Conservation (phyloP, 2,329 filamentous ascomycete genomes). For the Alternaria dauci region DNA sequence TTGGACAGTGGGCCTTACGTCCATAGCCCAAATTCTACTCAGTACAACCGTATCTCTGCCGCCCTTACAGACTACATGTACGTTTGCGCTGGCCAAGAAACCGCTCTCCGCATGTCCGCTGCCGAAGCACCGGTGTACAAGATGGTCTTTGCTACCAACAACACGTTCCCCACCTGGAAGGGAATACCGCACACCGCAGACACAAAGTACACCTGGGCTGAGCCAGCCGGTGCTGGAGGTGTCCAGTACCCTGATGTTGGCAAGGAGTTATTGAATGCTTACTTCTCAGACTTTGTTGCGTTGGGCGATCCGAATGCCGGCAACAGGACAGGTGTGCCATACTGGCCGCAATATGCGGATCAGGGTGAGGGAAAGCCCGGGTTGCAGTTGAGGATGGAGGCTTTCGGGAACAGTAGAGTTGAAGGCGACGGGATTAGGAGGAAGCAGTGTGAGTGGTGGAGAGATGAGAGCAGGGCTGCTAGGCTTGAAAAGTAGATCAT, state of each 20-base stretch:
- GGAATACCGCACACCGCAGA: constrained; percentile 37
- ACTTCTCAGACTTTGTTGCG: constrained; percentile 54
- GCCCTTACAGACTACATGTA: constrained; percentile 57
- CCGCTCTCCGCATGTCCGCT: constrained; percentile 50
- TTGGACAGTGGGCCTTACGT: constrained; percentile 44
- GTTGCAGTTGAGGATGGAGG: constrained; percentile 33
- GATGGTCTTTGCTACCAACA: constrained; percentile 30
- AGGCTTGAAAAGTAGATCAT: constrained; percentile 36
- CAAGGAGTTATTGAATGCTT: constrained; percentile 47
- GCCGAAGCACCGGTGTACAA: constrained; percentile 44
- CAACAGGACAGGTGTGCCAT: constrained; percentile 30
- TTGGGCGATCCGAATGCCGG: constrained; percentile 51
- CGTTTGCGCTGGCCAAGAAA: constrained; percentile 57
- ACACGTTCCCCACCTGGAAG: constrained; percentile 31
- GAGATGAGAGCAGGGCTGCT: constrained; percentile 24
- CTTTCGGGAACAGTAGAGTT: constrained; percentile 35
- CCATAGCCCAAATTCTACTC: constrained; percentile 54
- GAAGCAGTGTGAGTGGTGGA: constrained; percentile 42
- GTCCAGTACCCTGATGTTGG: constrained; percentile 52
- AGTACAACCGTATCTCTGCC: constrained; percentile 56
- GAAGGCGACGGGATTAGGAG: constrained; percentile 38
- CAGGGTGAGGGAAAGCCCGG: constrained; percentile 19
- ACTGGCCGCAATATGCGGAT: constrained; percentile 53
- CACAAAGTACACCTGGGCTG: constrained; percentile 56
- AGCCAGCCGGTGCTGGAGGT: constrained; percentile 58